Evolutionary conservation across 1,284 basidiomycete species (phyloP).

Genomic region (Cryptococcus sp.): DNA sequence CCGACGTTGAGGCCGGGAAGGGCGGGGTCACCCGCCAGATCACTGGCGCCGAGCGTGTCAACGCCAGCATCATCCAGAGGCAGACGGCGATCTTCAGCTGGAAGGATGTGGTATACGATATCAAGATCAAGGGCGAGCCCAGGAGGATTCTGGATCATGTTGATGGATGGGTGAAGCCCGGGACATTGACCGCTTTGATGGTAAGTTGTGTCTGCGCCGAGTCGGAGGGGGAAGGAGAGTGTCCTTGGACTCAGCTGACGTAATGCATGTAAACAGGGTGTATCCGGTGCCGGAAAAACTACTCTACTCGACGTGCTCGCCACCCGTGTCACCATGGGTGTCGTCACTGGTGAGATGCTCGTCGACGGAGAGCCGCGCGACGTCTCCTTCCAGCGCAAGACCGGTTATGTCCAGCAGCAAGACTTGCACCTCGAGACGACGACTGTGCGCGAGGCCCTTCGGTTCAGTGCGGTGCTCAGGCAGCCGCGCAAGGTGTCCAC

Average conservation of each 20-base stretch:
- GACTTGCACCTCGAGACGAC: slow-evolving; percentile 66
- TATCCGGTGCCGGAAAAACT: slow-evolving; percentile 72
- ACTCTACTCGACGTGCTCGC: slow-evolving; percentile 80
- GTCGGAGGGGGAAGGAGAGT: no score
- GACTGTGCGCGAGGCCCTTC: slow-evolving; percentile 74
- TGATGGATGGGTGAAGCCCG: slow-evolving; percentile 75
- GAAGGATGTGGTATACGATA: slow-evolving; percentile 57
- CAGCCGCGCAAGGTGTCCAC: slow-evolving; percentile 65
- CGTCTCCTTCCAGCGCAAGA: slow-evolving; percentile 59
- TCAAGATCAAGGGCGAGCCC: slow-evolving; percentile 57
- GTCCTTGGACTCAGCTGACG: no score
- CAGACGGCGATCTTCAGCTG: slow-evolving; percentile 52
- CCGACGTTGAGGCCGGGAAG: slow-evolving; percentile 3
- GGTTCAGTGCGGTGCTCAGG: slow-evolving; percentile 75
- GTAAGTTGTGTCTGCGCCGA: slow-evolving; percentile 3
- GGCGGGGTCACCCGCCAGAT: slow-evolving; percentile 1
- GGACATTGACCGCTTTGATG: slow-evolving; percentile 65
- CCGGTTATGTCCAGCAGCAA: slow-evolving; percentile 73
- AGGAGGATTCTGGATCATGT: slow-evolving; percentile 70
- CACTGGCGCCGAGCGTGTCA: slow-evolving; percentile 11
- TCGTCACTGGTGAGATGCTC: slow-evolving; percentile 72
- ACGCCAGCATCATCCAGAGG: slow-evolving; percentile 39
- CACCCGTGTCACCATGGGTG: slow-evolving; percentile 67
- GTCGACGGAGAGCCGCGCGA: slow-evolving; percentile 72
- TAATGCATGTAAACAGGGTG: slow-evolving; percentile 36